Evolutionary conservation across 352 stramenopile species (phyloP).

Genomic region (Pythium monospermum): DNA sequence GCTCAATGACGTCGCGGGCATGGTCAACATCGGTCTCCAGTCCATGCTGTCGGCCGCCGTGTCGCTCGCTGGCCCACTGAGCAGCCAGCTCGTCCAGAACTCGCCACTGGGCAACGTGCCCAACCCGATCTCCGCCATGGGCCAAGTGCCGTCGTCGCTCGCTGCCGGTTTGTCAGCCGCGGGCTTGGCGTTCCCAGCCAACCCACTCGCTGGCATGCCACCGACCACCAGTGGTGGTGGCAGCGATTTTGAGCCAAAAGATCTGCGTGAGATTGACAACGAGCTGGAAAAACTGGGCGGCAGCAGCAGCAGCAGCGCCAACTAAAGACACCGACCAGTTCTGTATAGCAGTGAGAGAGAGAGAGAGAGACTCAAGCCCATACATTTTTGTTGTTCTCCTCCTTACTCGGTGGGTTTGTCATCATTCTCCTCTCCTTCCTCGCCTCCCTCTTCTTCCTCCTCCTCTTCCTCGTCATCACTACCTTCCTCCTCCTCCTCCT

Average conservation of each 20-base stretch:
- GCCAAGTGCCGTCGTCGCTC: conserved; percentile 42
- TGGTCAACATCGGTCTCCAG: conserved; percentile 76
- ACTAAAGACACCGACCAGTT: background rate
- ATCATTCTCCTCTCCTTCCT: conserved; percentile 3
- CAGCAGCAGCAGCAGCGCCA: background rate
- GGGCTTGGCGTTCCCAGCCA: conserved; percentile 36
- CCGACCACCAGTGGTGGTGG: conserved; percentile 5
- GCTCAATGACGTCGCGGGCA: conserved; percentile 66
- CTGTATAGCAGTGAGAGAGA: no score
- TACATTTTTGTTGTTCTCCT: no score
- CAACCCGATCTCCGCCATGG: conserved; percentile 70
- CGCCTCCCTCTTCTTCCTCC: conserved; percentile 1
- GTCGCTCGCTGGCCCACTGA: conserved; percentile 70
- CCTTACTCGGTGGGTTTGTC: background rate
- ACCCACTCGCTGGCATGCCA: conserved; percentile 25
- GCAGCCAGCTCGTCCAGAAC: conserved; percentile 58
- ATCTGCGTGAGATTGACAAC: conserved; percentile 58
- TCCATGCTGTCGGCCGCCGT: conserved; percentile 70
- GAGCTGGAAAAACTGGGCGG: conserved; percentile 69
- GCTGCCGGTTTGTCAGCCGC: conserved; percentile 35
- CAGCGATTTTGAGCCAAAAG: conserved; percentile 47
- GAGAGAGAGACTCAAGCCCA: no score
- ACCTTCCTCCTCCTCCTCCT: conserved; percentile 19
- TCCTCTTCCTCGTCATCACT: conserved; percentile 15
- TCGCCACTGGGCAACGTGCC: conserved; percentile 62